Evolutionary conservation across 805 yeast species (phyloP).

Genomic region (Ogataea pignaliae): DNA sequence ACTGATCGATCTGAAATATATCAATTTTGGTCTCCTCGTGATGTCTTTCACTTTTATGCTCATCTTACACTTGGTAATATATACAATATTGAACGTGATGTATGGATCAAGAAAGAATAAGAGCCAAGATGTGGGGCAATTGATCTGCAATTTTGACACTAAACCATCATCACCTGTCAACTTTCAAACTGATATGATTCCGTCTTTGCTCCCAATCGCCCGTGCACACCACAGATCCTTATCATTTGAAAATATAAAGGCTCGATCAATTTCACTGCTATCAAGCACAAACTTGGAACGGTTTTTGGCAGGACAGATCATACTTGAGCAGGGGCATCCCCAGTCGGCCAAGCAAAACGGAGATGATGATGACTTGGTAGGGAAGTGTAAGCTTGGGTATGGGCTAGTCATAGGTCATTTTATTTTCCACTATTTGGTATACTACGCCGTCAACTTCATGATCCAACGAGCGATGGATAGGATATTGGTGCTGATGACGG

Average conservation of each 20-base stretch:
- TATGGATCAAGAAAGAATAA: background rate
- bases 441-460: slow-evolving; percentile 16
- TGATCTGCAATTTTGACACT: no score
- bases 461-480: slow-evolving; percentile 17
- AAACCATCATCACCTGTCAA: no score
- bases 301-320: slow-evolving; percentile 6
- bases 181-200: no score
- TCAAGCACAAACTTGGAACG: background rate
- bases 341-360: slow-evolving; percentile 4
- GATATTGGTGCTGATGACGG: slow-evolving; percentile 9
- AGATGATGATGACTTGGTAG: slow-evolving; percentile 9
- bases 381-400: slow-evolving; percentile 14
- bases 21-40: slow-evolving; percentile 18
- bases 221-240: no score
- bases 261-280: slow-evolving; percentile 2
- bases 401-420: slow-evolving; percentile 15
- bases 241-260: no score
- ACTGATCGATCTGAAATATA: slow-evolving; percentile 18
- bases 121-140: no score
- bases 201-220: no score
- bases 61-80: slow-evolving; percentile 16
- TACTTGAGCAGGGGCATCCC: background rate
- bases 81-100: slow-evolving; percentile 12
- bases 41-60: slow-evolving; percentile 15
- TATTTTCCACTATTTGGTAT: slow-evolving; percentile 16